phyloP scores from a whole-genome alignment of 371 early-diverging fungal genomes.

The Mycotypha africana region DNA sequence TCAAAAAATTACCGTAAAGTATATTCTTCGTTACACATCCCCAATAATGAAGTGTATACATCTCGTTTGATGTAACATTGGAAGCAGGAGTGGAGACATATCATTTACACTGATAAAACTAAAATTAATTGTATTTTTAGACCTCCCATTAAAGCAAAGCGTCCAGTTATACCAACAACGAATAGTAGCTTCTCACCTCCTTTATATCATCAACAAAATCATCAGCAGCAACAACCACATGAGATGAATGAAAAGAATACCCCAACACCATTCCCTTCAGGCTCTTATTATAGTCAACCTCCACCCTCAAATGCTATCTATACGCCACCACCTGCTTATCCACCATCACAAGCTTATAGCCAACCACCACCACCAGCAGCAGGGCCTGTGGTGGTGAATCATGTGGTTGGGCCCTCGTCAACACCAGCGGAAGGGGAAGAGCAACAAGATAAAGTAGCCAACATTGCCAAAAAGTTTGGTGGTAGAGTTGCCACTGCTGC shows the following conservation, averaged over 20 bases:
- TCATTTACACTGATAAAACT: background rate
- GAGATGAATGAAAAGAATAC: too few relatives aligned
- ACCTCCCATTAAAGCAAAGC: slow-evolving; percentile 17
- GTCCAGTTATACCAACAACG: slow-evolving; percentile 10
- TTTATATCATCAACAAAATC: background rate
- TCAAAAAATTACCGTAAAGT: slow-evolving; percentile 32
- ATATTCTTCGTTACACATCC: background rate
- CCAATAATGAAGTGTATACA: too few relatives aligned
- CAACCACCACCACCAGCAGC: slow-evolving; percentile 7
- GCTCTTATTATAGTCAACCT: slow-evolving; percentile 43
- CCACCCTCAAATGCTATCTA: slow-evolving; percentile 43
- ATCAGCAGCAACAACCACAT: background rate
- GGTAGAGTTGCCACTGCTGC: slow-evolving; percentile 35
- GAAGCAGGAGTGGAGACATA: background rate
- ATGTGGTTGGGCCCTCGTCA: slow-evolving; percentile 5
- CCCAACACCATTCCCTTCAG: slow-evolving; percentile 14
- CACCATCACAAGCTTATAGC: slow-evolving; percentile 8
- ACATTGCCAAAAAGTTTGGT: slow-evolving; percentile 39
- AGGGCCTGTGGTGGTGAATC: too few relatives aligned
- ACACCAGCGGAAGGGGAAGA: slow-evolving; percentile 1
- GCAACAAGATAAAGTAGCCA: slow-evolving; percentile 22
- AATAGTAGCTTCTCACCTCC: slow-evolving; percentile 12
- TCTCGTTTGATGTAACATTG: background rate
- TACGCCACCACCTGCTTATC: slow-evolving; percentile 18
- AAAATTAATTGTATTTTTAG: slow-evolving; percentile 2